These are phyloP conservation scores for Triticum aestivum DNA, from an alignment of 176 grass and related monocot genomes.

Conservation along the genomic window IWGSC_CS_RefSeq_v2.1 NC_057802.1:171714174-171714673, in stretches of 20 bases:
- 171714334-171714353: neutral
- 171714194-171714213: neutral
- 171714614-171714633: neutral
- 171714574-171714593: neutral
- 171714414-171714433: neutral
- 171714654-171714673: slow-evolving; percentile 78
- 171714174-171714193: neutral
- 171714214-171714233: neutral
- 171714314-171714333: neutral
- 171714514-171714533: neutral
- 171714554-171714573: neutral
- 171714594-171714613: neutral
- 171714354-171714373: neutral
- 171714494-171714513: slow-evolving; percentile 84
- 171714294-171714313: neutral
- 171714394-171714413: neutral
- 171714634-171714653: slow-evolving; percentile 64
- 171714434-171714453: neutral
- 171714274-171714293: neutral
- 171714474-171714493: slow-evolving; percentile 66
- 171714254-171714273: neutral
- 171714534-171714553: neutral
- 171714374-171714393: neutral
- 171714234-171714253: neutral
- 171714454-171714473: slow-evolving; percentile 85